These are phyloP conservation scores for Aurantiochytrium sp. DNA, from an alignment of 108 stramenopile genomes.

Conservation along the genomic window DNA sequence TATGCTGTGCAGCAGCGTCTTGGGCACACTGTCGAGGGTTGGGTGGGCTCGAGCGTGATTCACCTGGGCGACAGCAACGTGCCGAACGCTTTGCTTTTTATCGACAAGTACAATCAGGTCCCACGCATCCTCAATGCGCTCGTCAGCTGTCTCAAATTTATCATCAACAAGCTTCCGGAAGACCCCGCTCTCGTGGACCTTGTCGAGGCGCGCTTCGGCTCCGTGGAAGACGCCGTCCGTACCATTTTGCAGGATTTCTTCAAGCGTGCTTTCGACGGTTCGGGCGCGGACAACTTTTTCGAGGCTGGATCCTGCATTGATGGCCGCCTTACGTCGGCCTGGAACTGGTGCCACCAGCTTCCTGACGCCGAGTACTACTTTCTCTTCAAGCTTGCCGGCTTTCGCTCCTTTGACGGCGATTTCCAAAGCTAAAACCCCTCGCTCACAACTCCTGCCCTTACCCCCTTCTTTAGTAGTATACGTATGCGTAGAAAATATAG, in stretches of 20 bases:
- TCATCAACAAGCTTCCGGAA: slow-evolving; percentile 46
- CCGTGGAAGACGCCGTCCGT: slow-evolving; percentile 49
- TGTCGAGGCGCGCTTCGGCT: slow-evolving; percentile 57
- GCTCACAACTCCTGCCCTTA: too few species aligned
- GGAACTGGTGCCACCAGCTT: slow-evolving; percentile 76
- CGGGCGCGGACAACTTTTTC: slow-evolving; percentile 65
- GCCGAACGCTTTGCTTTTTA: slow-evolving; percentile 69
- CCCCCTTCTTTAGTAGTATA: too few species aligned
- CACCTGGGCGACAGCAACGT: slow-evolving; percentile 79
- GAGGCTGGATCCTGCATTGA: slow-evolving; percentile 73
- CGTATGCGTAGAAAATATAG: not conserved
- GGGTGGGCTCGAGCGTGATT: slow-evolving; percentile 66
- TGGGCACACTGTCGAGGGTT: slow-evolving; percentile 28
- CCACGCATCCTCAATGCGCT: slow-evolving; percentile 70
- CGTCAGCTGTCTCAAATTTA: slow-evolving; percentile 54
- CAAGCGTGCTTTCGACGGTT: slow-evolving; percentile 69
- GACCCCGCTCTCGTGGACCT: slow-evolving; percentile 48
- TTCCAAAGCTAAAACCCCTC: slow-evolving; percentile 20
- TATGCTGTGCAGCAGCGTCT: slow-evolving; percentile 39
- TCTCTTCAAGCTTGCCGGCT: slow-evolving; percentile 70
- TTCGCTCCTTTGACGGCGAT: slow-evolving; percentile 65
- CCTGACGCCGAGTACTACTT: slow-evolving; percentile 57
- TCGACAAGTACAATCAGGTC: slow-evolving; percentile 80
- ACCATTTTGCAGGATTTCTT: slow-evolving; percentile 75
- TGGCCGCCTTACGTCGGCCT: slow-evolving; percentile 67